Conservation (phyloP, 1,139 yeast genomes). For the Saccharomyces pastorianus region DNA sequence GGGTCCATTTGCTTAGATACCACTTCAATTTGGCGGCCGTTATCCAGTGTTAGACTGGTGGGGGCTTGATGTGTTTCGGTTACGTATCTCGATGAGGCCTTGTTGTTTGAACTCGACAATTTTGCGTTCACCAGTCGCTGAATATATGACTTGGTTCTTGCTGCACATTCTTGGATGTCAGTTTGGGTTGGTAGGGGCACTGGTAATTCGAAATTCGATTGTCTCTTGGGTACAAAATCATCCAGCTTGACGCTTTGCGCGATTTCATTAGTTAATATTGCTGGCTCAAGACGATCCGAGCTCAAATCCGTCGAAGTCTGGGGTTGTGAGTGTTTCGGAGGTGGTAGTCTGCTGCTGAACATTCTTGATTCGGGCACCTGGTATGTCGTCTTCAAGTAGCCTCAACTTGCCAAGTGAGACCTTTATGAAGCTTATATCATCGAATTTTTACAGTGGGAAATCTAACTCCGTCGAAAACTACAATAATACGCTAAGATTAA, state of each 20-base stretch:
- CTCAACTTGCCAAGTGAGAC: no score
- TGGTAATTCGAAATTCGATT: slow-evolving; percentile 32
- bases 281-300: background rate
- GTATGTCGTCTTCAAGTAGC: background rate
- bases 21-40: slow-evolving; percentile 41
- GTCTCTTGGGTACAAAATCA: slow-evolving; percentile 44
- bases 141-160: slow-evolving; percentile 43
- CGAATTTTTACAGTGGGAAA: background rate
- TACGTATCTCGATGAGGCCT: background rate
- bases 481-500: background rate
- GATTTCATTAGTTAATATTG: slow-evolving; percentile 9
- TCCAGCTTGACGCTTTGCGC: slow-evolving; percentile 20
- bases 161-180: slow-evolving; percentile 35
- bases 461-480: background rate
- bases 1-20: slow-evolving; percentile 70
- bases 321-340: background rate
- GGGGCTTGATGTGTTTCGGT: slow-evolving; percentile 4
- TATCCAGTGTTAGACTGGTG: background rate
- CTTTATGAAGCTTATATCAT: background rate
- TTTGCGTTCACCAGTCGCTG: slow-evolving; percentile 39
- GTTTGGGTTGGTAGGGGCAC: slow-evolving; percentile 38
- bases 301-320: background rate
- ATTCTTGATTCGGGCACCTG: background rate
- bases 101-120: slow-evolving; percentile 26
- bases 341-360: background rate